Evolutionary conservation across 345 rosid species (phyloP), one percentile per base, ranked within the genome.

Genomic region (Citrus unshiu): DNA sequence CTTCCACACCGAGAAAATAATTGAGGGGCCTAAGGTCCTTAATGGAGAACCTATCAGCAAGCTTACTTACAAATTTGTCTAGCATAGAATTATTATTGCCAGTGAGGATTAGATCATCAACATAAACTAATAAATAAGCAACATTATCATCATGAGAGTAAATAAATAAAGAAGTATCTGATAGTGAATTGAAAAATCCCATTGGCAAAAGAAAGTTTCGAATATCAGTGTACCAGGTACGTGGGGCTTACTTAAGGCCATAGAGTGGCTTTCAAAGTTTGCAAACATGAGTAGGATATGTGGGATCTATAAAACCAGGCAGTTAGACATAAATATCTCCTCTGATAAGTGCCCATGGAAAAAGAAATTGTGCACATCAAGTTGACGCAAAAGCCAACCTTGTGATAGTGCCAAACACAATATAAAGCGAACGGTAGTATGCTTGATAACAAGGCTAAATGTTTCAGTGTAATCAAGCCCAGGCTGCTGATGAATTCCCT

Each of bases 331-430:
- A 40, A 9, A 79, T 21, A 30, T 16, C 12, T 9, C 29, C 0
- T 72, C 40, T 2, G 12, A 10, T 0, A 49, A 14, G 19, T 9
- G 4, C 70, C 76, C 76, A 7, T 72, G 40, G 7, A 78, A 46
- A 35, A 78, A 78, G 1, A 63, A 56, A 72, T 71, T 73, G 1
- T 65, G 35, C 16, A 79, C 73, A 9, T 81, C 34, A 3, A 67
- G 46, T 22, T 82, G 40, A 0, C 3, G 16, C 0, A 73, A 0
- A 1, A 49, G 30, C 75, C 68, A 70, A 0, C 49, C 13, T 40
- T 39, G 1, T 24, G 19, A 5, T 8, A 2, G 68, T 3, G 76
- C 76, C 7, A 58, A 2, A 5, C 6, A 1, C 0, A 78, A 57
- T 1, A 78, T 30, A 1, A 35, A 0, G 0, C 60, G 32, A 12